phyloP scores from a whole-genome alignment of 2,329 filamentous ascomycete genomes.

The Trichoderma koningiopsis region DNA sequence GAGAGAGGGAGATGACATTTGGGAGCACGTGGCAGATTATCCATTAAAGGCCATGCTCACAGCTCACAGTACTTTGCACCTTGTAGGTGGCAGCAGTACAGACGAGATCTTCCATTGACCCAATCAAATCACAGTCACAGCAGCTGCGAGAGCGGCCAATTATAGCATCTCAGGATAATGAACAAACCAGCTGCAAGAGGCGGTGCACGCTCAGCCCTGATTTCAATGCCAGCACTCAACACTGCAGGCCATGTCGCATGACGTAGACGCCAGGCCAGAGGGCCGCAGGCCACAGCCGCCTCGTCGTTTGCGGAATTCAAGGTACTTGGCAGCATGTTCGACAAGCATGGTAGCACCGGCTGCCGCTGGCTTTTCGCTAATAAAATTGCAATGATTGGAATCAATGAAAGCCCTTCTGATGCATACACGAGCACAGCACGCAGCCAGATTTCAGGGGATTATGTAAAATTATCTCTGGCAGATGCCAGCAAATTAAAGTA shows the following conservation, averaged over 20 bases:
- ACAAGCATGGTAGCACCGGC: not conserved
- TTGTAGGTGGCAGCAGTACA: no score
- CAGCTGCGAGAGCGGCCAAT: not conserved
- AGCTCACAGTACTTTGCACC: not conserved
- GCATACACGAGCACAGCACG: not conserved
- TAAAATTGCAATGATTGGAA: not conserved
- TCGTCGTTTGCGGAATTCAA: not conserved
- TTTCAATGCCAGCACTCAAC: not conserved
- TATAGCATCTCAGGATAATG: not conserved
- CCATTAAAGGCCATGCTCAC: not conserved
- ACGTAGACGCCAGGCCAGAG: slow-evolving; percentile 7
- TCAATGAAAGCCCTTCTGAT: not conserved
- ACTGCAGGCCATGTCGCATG: slow-evolving; percentile 12
- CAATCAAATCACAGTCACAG: not conserved
- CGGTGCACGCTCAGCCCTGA: slow-evolving; percentile 16
- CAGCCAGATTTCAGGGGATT: not conserved
- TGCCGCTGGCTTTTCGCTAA: not conserved
- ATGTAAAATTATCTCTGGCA: not conserved
- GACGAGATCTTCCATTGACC: not conserved
- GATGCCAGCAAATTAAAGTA: not conserved
- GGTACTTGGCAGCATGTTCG: not conserved
- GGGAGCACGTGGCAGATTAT: not conserved
- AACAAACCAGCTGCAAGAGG: slow-evolving; percentile 2
- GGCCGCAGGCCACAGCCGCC: not conserved
- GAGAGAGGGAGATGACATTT: not conserved